These are phyloP conservation scores for Acanthamoeba triangularis DNA, from an alignment of 208 protist species.

Conservation along the genomic window DNA sequence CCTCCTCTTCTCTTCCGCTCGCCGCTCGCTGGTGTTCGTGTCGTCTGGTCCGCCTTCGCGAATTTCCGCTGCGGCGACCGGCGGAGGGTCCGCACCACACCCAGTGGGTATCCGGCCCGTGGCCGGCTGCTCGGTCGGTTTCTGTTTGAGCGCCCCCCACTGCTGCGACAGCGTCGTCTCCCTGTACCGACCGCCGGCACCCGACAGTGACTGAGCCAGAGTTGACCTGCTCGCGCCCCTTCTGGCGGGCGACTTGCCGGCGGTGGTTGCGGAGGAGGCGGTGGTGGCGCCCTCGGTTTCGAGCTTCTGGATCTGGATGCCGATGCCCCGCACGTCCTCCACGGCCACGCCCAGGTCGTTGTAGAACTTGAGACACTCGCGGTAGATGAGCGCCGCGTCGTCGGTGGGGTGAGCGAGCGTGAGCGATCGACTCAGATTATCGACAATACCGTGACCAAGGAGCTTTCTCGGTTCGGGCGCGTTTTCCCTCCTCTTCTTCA, in stretches of 20 bases:
- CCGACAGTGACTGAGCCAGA: not conserved
- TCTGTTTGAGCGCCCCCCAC: not conserved
- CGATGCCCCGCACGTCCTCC: slow-evolving; percentile 73
- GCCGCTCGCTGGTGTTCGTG: too few species aligned
- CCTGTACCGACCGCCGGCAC: not conserved
- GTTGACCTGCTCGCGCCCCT: not conserved
- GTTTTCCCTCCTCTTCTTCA: slow-evolving; percentile 61
- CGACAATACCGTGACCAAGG: slow-evolving; percentile 78
- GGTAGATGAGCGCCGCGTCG: not conserved
- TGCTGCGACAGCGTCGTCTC: slow-evolving; percentile 38
- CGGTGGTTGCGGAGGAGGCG: not conserved
- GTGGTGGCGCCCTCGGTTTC: not conserved
- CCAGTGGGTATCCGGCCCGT: not conserved
- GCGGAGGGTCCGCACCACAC: not conserved
- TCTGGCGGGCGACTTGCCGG: slow-evolving; percentile 13
- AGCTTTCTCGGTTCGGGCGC: slow-evolving; percentile 74
- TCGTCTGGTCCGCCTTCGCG: too few species aligned
- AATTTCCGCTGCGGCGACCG: not conserved
- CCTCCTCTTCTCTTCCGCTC: not conserved
- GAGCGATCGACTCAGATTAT: slow-evolving; percentile 48
- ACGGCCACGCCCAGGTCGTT: not conserved
- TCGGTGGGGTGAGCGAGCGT: slow-evolving; percentile 10
- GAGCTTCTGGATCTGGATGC: slow-evolving; percentile 28
- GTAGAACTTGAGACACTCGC: slow-evolving; percentile 14
- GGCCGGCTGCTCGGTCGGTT: not conserved